These are phyloP conservation scores for Fragaria nilgerrensis DNA, from an alignment of 306 rosid species.

Conservation along the genomic window DNA sequence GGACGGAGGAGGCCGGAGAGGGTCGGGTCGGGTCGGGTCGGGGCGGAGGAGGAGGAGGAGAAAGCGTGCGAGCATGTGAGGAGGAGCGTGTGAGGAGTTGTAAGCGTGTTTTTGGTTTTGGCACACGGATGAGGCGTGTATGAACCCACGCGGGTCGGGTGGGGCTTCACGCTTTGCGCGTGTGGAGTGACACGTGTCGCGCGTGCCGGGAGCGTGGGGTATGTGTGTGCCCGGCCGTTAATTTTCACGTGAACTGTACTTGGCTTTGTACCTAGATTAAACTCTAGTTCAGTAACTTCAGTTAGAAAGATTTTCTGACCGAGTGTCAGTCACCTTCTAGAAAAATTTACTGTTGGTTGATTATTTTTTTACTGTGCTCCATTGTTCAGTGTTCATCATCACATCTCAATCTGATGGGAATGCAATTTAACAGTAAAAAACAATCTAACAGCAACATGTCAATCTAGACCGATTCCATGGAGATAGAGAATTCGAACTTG, in stretches of 20 bases:
- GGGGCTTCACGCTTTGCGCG: background rate
- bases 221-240: background rate
- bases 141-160: background rate
- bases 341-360: background rate
- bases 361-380: background rate
- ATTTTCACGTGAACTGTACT: constrained; percentile 11
- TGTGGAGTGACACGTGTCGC: constrained; percentile 8
- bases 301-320: background rate
- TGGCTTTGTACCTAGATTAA: no score
- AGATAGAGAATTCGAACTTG: no score
- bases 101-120: constrained; percentile 30
- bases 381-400: no score
- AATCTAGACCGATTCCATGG: no score
- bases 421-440: no score
- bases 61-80: constrained; percentile 70
- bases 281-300: background rate
- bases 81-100: constrained; percentile 45
- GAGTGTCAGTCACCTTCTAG: background rate
- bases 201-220: constrained; percentile 12
- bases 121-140: constrained; percentile 77
- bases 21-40: constrained; percentile 36
- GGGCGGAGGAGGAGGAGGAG: constrained; percentile 15
- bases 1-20: constrained; percentile 12
- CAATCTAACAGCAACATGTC: no score
- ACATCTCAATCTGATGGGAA: no score